Evolutionary conservation across 2,329 filamentous ascomycete species (phyloP).

Genomic region (Diaporthe nobilis): DNA sequence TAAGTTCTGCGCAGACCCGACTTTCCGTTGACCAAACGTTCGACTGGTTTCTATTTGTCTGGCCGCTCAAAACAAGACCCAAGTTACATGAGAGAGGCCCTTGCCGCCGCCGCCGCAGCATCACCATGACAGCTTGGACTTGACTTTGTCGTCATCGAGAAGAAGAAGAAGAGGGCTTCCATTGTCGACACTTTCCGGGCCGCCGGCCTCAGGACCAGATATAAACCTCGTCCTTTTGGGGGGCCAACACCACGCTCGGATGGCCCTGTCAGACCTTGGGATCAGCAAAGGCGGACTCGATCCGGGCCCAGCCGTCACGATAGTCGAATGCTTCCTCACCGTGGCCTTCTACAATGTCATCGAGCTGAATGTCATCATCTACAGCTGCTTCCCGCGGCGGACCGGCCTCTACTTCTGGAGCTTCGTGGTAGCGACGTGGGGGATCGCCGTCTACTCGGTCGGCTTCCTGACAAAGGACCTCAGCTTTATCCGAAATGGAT

Average conservation of each 20-base stretch:
- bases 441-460: constrained; percentile 27
- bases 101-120: constrained; percentile 11
- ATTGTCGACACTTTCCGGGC: neutral
- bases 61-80: neutral
- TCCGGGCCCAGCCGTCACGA: constrained; percentile 15
- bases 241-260: neutral
- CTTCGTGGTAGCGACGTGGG: constrained; percentile 29
- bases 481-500: constrained; percentile 15
- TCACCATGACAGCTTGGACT: neutral
- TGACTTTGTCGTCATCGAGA: neutral
- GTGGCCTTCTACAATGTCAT: constrained; percentile 31
- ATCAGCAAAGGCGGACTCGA: constrained; percentile 20
- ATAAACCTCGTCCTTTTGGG: neutral
- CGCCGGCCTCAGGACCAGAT: constrained; percentile 4
- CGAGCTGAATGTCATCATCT: constrained; percentile 33
- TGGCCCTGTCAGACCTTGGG: constrained; percentile 26
- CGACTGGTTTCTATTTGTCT: neutral
- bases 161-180: neutral
- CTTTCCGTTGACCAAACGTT: neutral
- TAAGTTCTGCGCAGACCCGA: neutral
- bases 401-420: constrained; percentile 36
- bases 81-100: neutral
- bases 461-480: constrained; percentile 32
- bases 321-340: constrained; percentile 28
- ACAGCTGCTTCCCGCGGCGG: constrained; percentile 30